These are phyloP conservation scores for Aristolochia contorta DNA, from an alignment of 164 flowering plant genomes.

Conservation along the genomic window DNA sequence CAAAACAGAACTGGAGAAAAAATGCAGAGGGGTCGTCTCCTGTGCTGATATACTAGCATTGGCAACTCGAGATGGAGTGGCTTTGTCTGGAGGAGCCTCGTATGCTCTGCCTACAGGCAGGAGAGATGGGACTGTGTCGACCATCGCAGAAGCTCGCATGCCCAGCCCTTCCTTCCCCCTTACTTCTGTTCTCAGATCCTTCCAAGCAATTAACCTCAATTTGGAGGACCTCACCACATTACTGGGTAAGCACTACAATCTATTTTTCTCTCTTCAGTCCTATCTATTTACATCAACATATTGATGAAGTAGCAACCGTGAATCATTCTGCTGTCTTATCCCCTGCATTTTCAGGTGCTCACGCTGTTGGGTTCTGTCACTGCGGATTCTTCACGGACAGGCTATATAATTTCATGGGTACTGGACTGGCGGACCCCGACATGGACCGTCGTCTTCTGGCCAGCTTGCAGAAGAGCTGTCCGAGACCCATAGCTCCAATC, in stretches of 20 bases:
- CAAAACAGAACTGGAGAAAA: constrained; percentile 20
- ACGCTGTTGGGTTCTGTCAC: constrained; percentile 34
- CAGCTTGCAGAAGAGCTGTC: constrained; percentile 8
- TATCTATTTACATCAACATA: not conserved
- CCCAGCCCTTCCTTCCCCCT: constrained; percentile 22
- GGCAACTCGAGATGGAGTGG: constrained; percentile 26
- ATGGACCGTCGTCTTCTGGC: constrained; percentile 17
- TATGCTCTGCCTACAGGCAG: constrained; percentile 34
- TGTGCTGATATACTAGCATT: constrained; percentile 28
- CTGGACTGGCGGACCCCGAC: constrained; percentile 19
- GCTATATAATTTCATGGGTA: constrained; percentile 22
- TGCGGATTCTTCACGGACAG: constrained; percentile 27
- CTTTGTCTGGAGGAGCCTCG: constrained; percentile 19
- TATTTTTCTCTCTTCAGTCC: not conserved
- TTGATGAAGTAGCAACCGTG: not conserved
- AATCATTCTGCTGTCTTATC: not conserved
- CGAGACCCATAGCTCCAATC: constrained; percentile 7
- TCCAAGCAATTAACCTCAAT: constrained; percentile 19
- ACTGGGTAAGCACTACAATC: constrained; percentile 7
- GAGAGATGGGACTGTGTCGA: constrained; percentile 31
- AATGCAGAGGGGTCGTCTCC: constrained; percentile 20
- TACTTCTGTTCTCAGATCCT: constrained; percentile 6
- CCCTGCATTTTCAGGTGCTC: constrained; percentile 25
- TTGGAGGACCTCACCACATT: constrained; percentile 24
- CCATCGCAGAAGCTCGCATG: constrained; percentile 16